Conservation (phyloP, 179 eudicot species). For the Gypsophila paniculata region DNA sequence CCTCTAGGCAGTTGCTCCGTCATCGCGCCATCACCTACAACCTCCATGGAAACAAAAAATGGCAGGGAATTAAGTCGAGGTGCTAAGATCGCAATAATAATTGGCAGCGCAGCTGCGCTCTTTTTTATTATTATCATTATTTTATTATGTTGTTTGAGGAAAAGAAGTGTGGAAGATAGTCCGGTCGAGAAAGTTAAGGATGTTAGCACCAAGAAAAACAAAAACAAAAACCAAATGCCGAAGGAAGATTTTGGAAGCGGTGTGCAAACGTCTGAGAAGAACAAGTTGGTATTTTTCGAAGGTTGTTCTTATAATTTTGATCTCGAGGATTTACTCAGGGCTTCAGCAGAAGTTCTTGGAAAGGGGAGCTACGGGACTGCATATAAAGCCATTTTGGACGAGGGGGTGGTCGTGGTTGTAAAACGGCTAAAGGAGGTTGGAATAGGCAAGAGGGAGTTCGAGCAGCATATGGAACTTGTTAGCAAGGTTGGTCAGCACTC, state of each 20-base stretch:
- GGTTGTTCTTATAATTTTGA: slow-evolving; percentile 62
- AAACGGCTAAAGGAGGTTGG: slow-evolving; percentile 83
- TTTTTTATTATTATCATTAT: slow-evolving; percentile 26
- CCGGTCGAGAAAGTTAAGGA: slow-evolving; percentile 36
- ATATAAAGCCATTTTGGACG: slow-evolving; percentile 83
- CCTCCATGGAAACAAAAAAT: slow-evolving; percentile 13
- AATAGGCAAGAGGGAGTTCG: slow-evolving; percentile 66
- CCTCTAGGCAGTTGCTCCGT: slow-evolving; percentile 37
- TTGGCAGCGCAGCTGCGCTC: slow-evolving; percentile 36
- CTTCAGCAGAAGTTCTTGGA: slow-evolving; percentile 87
- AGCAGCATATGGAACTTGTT: slow-evolving; percentile 71
- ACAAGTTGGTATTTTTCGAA: slow-evolving; percentile 70
- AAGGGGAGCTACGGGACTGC: slow-evolving; percentile 84
- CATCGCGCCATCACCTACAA: slow-evolving; percentile 31
- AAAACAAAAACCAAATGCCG: slow-evolving; percentile 45
- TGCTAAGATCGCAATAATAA: slow-evolving; percentile 44
- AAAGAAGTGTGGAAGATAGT: slow-evolving; percentile 21
- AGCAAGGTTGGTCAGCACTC: slow-evolving; percentile 57
- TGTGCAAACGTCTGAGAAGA: slow-evolving; percentile 62
- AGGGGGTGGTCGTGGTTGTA: slow-evolving; percentile 76
- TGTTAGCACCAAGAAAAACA: slow-evolving; percentile 39
- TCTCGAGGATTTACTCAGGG: slow-evolving; percentile 82
- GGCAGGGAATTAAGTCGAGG: slow-evolving; percentile 38
- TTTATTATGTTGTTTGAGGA: slow-evolving; percentile 39
- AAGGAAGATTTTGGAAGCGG: slow-evolving; percentile 68